Evolutionary conservation across 2,329 filamentous ascomycete species (phyloP), one percentile per base, ranked within the genome.

Genomic region (Pseudohalonectria lignicola): DNA sequence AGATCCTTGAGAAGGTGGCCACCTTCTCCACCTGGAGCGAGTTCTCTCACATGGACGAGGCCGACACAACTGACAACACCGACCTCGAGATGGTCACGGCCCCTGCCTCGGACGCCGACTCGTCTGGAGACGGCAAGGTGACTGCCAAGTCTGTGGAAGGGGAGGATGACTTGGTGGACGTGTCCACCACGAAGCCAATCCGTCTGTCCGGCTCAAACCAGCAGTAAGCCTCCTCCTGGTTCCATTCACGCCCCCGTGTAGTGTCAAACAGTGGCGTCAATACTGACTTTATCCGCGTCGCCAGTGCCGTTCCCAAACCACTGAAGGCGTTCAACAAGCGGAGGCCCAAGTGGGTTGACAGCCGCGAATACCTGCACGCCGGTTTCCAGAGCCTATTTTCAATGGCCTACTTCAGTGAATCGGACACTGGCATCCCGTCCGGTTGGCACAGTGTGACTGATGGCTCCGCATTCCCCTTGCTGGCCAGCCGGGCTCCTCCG

Each of bases 151-250:
- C 88, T 3, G 74, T 94, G 2, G 81, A 88, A 54, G 84, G 86
- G 9, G 90, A 95, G 55, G 88, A 95, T 43, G 86, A 86, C 43
- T 76, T 95, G 51, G 84, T 96, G 5, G 85, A 95, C 53, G 79
- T 98, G 13, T 84, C 83, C 1, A 88, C 95, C 30, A 28, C 36
- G 80, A 79, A 77, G 38, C 81, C n/a, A n/a, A n/a, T n/a, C n/a
- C n/a, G n/a, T n/a, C n/a, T n/a, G 38, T 39, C 45, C 26, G 39
- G 43, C 15, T 42, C 45, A 36, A 42, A 37, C 40, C 44, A 55
- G 34, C 49, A 47, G 53, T 62, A 54, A 45, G 52, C 43, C 16
- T 10, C 33, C 13, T n/a, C 17, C 11, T 20, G 26, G 8, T 23
- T 20, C n/a, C 5, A 20, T 36, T 33, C 15, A 13, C n/a, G n/a